Evolutionary conservation across 2,329 filamentous ascomycete species (phyloP).

Genomic region (Ophiostoma triangulosporum): DNA sequence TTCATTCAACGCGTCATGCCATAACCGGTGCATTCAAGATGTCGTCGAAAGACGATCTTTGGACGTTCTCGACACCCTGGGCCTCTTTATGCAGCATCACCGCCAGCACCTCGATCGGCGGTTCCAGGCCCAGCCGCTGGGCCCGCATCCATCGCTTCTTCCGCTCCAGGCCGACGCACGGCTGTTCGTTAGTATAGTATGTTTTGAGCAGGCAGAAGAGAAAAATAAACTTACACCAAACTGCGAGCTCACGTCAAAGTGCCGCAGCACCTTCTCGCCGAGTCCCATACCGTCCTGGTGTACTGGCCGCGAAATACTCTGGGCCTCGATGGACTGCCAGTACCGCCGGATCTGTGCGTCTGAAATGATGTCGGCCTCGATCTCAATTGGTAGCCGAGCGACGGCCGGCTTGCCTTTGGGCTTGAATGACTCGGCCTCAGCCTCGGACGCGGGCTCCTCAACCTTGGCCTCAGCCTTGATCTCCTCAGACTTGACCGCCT

Average conservation of each 20-base stretch:
- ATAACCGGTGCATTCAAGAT: constrained; percentile 35
- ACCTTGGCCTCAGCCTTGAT: constrained; percentile 7
- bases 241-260: constrained; percentile 84
- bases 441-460: constrained; percentile 16
- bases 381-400: constrained; percentile 23
- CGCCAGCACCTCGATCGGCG: constrained; percentile 80
- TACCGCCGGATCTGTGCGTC: constrained; percentile 61
- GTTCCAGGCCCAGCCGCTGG: constrained; percentile 65
- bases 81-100: constrained; percentile 63
- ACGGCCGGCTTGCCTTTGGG: constrained; percentile 20
- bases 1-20: background rate
- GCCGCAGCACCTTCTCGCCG: constrained; percentile 74
- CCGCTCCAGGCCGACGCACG: constrained; percentile 73
- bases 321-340: constrained; percentile 59
- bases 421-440: background rate
- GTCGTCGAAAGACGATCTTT: constrained; percentile 65
- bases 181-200: constrained; percentile 34
- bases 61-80: constrained; percentile 35
- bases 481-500: constrained; percentile 2
- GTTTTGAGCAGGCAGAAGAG: background rate
- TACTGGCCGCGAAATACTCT: constrained; percentile 54
- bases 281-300: constrained; percentile 62
- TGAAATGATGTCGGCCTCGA: constrained; percentile 49
- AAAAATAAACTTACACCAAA: constrained; percentile 61
- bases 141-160: constrained; percentile 81